Evolutionary conservation across 2,329 filamentous ascomycete species (phyloP).

Genomic region (Fusarium sp.): DNA sequence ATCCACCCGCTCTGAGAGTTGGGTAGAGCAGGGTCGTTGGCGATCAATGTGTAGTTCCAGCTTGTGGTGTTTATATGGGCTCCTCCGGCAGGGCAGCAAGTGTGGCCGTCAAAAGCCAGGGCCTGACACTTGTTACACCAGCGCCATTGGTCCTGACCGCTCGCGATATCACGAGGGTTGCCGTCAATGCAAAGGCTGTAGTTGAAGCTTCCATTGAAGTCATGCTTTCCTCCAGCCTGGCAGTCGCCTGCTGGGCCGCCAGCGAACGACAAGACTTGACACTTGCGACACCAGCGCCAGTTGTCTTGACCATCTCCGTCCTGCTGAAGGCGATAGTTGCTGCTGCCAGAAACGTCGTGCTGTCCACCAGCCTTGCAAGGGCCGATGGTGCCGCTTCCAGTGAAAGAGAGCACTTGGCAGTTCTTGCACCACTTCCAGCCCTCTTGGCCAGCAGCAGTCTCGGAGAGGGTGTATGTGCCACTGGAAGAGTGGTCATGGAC

Average conservation of each 20-base stretch:
- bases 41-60: neutral
- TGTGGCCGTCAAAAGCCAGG: neutral
- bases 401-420: neutral
- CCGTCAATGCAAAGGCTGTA: neutral
- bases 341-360: neutral
- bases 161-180: neutral
- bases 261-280: neutral
- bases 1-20: neutral
- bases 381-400: neutral
- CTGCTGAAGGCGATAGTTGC: neutral
- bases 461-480: neutral
- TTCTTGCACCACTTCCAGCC: neutral
- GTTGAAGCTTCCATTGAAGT: neutral
- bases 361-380: neutral
- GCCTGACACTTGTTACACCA: neutral
- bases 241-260: neutral
- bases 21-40: neutral
- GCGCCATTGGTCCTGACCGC: neutral
- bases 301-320: neutral
- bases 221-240: neutral
- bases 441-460: neutral
- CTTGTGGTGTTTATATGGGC: neutral
- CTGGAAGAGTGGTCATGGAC: constrained; percentile 1
- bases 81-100: neutral
- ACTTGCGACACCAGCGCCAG: neutral